Conservation (phyloP, 2,329 filamentous ascomycete genomes). For the Fusarium palustre region DNA sequence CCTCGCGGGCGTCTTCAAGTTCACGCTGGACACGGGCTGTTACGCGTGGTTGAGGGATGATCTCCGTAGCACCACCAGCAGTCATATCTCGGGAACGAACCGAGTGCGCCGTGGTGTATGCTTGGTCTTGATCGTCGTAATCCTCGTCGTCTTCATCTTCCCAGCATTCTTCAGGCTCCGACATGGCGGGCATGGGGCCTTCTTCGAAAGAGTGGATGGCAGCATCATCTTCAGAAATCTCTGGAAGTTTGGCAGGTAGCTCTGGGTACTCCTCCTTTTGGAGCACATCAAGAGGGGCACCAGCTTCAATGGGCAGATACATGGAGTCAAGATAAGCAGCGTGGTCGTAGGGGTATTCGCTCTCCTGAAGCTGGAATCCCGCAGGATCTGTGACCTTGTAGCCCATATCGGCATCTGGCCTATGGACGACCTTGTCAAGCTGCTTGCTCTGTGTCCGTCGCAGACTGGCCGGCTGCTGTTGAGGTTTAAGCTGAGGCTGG, state of each 20-base stretch:
- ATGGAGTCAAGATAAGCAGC: conserved; percentile 48
- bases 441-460: conserved; percentile 61
- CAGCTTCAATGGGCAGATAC: conserved; percentile 43
- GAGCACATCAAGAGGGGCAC: conserved; percentile 41
- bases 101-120: conserved; percentile 81
- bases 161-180: conserved; percentile 76
- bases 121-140: conserved; percentile 70
- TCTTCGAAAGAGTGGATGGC: conserved; percentile 44
- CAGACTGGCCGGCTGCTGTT: conserved; percentile 56
- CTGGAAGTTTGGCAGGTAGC: conserved; percentile 46
- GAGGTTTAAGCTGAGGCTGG: conserved; percentile 63
- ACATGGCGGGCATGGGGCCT: conserved; percentile 47
- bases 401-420: conserved; percentile 30
- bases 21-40: conserved; percentile 78
- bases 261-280: conserved; percentile 44
- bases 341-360: conserved; percentile 41
- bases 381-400: conserved; percentile 21
- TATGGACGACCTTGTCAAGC: conserved; percentile 46
- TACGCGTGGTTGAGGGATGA: conserved; percentile 76
- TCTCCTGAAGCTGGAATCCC: conserved; percentile 30
- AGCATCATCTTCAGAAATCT: conserved; percentile 50
- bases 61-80: conserved; percentile 61
- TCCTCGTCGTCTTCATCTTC: conserved; percentile 82
- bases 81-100: conserved; percentile 75
- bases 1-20: conserved; percentile 71